phyloP scores from a whole-genome alignment of 768 basidiomycete genomes.

The Lenzites betulinus region DNA sequence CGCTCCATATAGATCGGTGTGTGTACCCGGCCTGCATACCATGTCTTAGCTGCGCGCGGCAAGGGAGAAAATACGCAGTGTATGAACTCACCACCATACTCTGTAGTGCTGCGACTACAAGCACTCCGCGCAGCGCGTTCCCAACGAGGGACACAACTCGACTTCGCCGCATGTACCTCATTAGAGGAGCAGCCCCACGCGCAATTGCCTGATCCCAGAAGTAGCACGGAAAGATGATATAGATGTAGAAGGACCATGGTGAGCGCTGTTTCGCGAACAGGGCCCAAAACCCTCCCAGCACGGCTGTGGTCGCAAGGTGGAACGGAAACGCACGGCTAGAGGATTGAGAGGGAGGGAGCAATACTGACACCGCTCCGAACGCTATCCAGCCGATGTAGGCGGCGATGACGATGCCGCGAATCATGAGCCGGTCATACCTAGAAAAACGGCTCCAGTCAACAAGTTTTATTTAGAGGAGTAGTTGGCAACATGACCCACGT shows the following conservation, averaged over 20 bases:
- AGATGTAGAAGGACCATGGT: slow-evolving; percentile 75
- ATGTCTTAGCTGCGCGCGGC: no score
- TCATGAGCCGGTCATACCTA: slow-evolving; percentile 73
- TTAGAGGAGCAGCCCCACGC: slow-evolving; percentile 6
- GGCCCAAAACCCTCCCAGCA: slow-evolving; percentile 41
- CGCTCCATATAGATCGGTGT: slow-evolving; percentile 69
- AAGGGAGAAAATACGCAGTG: neutral
- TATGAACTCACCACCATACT: slow-evolving; percentile 68
- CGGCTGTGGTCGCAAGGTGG: slow-evolving; percentile 33
- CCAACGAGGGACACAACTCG: neutral
- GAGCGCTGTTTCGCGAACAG: slow-evolving; percentile 64
- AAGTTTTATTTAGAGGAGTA: neutral
- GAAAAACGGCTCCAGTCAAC: slow-evolving; percentile 6
- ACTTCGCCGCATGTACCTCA: neutral
- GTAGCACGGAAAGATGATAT: slow-evolving; percentile 72
- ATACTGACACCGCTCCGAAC: slow-evolving; percentile 60
- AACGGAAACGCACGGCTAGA: neutral
- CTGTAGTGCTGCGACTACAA: slow-evolving; percentile 50
- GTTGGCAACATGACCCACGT: slow-evolving; percentile 44
- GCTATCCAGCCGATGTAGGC: slow-evolving; percentile 83
- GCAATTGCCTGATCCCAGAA: slow-evolving; percentile 65
- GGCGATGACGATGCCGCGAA: slow-evolving; percentile 64
- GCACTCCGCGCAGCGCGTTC: slow-evolving; percentile 29
- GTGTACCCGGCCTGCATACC: slow-evolving; percentile 63
- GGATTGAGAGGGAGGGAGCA: slow-evolving; percentile 38